A percentile compares a stretch with the other conserved stretches of the same genome.
phyloP scores from a whole-genome alignment of 2,329 filamentous ascomycete species.

The Penicillium sp. region DNA sequence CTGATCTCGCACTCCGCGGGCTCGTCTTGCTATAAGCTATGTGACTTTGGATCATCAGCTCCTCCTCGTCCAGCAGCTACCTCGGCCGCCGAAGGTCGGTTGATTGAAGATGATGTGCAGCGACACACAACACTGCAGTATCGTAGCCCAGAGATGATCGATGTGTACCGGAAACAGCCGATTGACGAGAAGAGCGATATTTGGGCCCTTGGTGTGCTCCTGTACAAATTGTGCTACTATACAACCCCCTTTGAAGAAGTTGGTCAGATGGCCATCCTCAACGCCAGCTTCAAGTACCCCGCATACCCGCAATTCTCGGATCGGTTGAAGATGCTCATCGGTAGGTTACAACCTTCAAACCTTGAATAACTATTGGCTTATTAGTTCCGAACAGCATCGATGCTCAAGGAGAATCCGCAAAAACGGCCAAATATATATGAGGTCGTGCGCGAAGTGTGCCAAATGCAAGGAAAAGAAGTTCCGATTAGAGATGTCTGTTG shows the following conservation, averaged over 20 bases:
- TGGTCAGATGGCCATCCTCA: constrained; percentile 93
- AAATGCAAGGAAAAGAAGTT: constrained; percentile 81
- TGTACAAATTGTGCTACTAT: constrained; percentile 99
- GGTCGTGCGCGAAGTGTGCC: constrained; percentile 79
- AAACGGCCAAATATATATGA: constrained; percentile 90
- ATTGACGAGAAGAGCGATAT: constrained; percentile 99
- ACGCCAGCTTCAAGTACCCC: constrained; percentile 90
- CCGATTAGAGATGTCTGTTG: constrained; percentile 80
- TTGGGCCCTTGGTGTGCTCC: constrained; percentile 88
- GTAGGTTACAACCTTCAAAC: constrained; percentile 49
- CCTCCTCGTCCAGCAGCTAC: constrained; percentile 78
- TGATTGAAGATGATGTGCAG: constrained; percentile 96
- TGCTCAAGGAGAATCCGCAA: constrained; percentile 81
- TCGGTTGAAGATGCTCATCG: constrained; percentile 82
- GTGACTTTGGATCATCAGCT: constrained; percentile 94
- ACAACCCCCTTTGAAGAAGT: constrained; percentile 98
- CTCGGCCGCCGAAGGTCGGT: constrained; percentile 79
- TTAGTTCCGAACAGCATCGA: constrained; percentile 67
- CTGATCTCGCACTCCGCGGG: constrained; percentile 70
- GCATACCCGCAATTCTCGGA: constrained; percentile 86
- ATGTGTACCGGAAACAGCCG: constrained; percentile 92
- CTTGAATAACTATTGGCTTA: neutral
- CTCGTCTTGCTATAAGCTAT: constrained; percentile 85
- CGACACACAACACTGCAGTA: constrained; percentile 97
- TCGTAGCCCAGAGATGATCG: constrained; percentile 96